phyloP scores from a whole-genome alignment of 2,329 filamentous ascomycete species.

The Trichoderma atroviride region DNA sequence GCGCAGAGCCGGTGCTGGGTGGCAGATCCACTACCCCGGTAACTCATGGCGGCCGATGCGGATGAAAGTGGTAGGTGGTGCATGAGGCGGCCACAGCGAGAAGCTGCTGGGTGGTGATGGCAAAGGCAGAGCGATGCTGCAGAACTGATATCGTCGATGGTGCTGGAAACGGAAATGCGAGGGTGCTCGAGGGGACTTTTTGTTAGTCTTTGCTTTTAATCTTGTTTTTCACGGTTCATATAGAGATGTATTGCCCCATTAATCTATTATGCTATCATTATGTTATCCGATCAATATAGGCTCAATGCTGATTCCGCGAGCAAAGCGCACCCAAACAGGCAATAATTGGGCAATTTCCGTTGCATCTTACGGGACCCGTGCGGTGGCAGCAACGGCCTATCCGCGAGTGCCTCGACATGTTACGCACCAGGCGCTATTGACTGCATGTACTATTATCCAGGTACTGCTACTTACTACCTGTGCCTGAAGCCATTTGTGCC shows the following conservation, averaged over 20 bases:
- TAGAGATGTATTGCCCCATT: background rate
- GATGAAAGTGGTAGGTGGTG: constrained; percentile 22
- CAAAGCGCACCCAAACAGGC: constrained; percentile 6
- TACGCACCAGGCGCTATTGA: too few species aligned
- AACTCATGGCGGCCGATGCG: constrained; percentile 24
- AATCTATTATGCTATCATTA: background rate
- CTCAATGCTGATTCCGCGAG: background rate
- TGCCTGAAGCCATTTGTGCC: background rate
- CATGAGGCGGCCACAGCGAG: constrained; percentile 10
- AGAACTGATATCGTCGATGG: background rate
- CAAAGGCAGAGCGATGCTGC: background rate
- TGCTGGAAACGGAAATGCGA: background rate
- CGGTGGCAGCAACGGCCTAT: background rate
- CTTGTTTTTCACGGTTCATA: background rate
- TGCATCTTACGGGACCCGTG: background rate
- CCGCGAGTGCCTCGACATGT: background rate
- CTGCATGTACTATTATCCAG: background rate
- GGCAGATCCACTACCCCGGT: constrained; percentile 29
- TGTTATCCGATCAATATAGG: background rate
- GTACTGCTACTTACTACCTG: background rate
- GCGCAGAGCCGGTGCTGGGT: constrained; percentile 27
- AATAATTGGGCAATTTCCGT: background rate
- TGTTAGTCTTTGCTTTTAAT: background rate
- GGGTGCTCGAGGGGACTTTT: background rate
- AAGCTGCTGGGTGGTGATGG: background rate